Conservation (phyloP, 345 rosid genomes). For the Erysimum cheiranthoides region DNA sequence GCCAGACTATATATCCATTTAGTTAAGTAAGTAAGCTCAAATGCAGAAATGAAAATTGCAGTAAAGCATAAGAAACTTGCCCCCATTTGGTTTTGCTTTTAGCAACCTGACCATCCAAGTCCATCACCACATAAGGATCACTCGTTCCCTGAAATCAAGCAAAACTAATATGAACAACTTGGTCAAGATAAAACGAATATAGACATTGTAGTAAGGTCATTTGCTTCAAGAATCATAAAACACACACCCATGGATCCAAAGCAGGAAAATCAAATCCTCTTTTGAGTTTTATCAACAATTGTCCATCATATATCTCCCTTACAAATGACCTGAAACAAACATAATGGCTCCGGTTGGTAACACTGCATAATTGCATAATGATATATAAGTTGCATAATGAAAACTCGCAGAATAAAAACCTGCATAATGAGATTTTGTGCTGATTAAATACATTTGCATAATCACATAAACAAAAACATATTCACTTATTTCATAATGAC, state of each 20-base stretch:
- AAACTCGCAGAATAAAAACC: too few relatives aligned
- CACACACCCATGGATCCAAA: conserved; percentile 94
- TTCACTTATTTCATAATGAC: too few relatives aligned
- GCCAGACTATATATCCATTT: background rate
- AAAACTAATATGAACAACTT: conserved; percentile 1
- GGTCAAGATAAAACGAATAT: background rate
- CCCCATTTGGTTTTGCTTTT: conserved; percentile 70
- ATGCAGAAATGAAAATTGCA: background rate
- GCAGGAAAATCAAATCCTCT: conserved; percentile 82
- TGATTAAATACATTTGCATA: too few relatives aligned
- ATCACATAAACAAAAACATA: too few relatives aligned
- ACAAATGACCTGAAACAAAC: conserved; percentile 69
- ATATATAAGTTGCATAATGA: too few relatives aligned
- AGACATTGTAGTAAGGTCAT: background rate
- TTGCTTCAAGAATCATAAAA: background rate
- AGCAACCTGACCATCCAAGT: conserved; percentile 85
- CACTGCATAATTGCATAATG: too few relatives aligned
- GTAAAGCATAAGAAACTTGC: conserved; percentile 28
- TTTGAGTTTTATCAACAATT: conserved; percentile 73
- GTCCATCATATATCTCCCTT: conserved; percentile 84
- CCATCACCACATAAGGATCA: conserved; percentile 89
- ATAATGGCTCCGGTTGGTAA: too few relatives aligned
- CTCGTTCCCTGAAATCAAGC: conserved; percentile 84
- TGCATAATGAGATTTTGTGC: too few relatives aligned
- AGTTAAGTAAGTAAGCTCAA: background rate